A percentile compares a stretch with the other conserved stretches of the same genome.
Evolutionary conservation across 2,329 filamentous ascomycete species (phyloP).

Genomic region (Colletotrichum theobromicola): DNA sequence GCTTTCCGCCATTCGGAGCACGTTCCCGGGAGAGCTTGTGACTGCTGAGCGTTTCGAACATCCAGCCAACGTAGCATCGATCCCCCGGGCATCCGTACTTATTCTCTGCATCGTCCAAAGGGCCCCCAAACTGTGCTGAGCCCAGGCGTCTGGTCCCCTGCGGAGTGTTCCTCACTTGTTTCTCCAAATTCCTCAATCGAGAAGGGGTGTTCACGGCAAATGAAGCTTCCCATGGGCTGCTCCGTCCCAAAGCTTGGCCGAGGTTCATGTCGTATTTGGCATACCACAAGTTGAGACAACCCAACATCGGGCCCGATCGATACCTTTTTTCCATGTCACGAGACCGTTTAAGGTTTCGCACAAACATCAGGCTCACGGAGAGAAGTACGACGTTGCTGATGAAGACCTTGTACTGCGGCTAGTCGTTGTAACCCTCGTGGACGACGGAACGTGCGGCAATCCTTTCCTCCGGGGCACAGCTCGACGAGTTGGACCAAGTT

Average conservation of each 20-base stretch:
- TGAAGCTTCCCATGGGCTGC: slow-evolving; percentile 2
- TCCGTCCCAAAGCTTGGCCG: not conserved
- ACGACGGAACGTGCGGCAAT: not conserved
- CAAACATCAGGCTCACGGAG: not conserved
- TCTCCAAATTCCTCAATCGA: not conserved
- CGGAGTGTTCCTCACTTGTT: not conserved
- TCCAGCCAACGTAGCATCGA: slow-evolving; percentile 4
- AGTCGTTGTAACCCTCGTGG: not conserved
- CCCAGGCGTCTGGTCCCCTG: not conserved
- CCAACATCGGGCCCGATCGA: not conserved
- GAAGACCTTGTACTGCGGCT: slow-evolving; percentile 1
- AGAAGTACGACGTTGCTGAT: not conserved
- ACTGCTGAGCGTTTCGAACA: slow-evolving; percentile 10
- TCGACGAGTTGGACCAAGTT: not conserved
- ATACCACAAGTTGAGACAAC: not conserved
- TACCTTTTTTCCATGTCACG: not conserved
- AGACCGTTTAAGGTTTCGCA: not conserved
- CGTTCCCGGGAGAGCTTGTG: not conserved
- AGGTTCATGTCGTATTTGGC: not conserved
- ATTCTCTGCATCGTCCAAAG: not conserved
- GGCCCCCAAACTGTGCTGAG: not conserved
- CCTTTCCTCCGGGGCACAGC: not conserved
- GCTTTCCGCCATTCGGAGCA: not conserved
- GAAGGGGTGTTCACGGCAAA: not conserved
- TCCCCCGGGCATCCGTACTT: not conserved